Percentiles rank a stretch among this genome's conserved stretches.
Evolutionary conservation across 768 basidiomycete species (phyloP).

Genomic region (Phylloporus sp.): DNA sequence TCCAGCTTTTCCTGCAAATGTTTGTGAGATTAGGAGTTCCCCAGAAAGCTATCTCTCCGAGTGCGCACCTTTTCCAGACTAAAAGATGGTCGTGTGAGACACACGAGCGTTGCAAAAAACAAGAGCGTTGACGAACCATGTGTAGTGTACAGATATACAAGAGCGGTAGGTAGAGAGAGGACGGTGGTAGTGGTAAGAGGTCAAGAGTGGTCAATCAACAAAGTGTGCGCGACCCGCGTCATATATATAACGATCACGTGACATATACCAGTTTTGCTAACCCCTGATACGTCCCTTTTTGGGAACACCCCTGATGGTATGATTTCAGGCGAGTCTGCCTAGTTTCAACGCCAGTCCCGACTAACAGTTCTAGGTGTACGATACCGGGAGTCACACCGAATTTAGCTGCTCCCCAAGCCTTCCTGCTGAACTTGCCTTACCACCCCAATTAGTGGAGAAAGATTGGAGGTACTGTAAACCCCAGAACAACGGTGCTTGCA

Average conservation of each 20-base stretch:
- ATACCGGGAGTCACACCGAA: too few species aligned
- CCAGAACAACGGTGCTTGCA: too few species aligned
- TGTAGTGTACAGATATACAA: slow-evolving; percentile 20
- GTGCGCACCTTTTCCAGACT: slow-evolving; percentile 32
- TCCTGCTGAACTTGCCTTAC: too few species aligned
- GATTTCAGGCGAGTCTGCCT: too few species aligned
- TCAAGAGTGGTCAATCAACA: slow-evolving; percentile 31
- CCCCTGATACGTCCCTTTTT: not conserved
- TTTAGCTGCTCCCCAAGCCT: too few species aligned
- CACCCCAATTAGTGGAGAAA: too few species aligned
- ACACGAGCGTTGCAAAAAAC: not conserved
- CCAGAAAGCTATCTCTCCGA: not conserved
- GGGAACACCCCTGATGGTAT: too few species aligned
- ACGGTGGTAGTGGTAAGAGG: slow-evolving; percentile 24
- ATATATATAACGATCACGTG: slow-evolving; percentile 34
- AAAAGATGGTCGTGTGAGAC: slow-evolving; percentile 2
- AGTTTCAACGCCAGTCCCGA: too few species aligned
- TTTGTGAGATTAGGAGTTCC: slow-evolving; percentile 4
- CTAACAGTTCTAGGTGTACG: too few species aligned
- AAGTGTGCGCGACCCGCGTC: slow-evolving; percentile 28
- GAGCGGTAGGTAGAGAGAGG: slow-evolving; percentile 1
- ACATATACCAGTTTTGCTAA: slow-evolving; percentile 5
- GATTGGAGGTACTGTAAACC: too few species aligned
- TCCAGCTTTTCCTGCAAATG: slow-evolving; percentile 42
- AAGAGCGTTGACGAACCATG: slow-evolving; percentile 22